Base-by-base conservation (phyloP, 2,329 filamentous ascomycete genomes). In the Trichophyton mentagrophytes region DNA sequence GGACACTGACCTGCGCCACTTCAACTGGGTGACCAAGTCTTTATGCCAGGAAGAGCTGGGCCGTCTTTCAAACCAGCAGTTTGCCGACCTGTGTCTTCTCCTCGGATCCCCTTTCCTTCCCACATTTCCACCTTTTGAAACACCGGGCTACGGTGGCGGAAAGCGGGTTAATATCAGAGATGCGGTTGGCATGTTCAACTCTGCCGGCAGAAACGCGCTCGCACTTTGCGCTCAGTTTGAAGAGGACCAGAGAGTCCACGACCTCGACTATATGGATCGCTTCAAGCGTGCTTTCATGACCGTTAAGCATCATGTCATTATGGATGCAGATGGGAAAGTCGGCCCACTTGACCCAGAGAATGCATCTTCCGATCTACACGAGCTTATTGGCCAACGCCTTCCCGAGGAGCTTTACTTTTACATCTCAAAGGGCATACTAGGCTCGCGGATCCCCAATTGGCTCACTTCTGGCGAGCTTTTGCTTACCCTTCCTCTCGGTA, bases 361-460 rank as follows among this genome's bases (percentile, higher is more conserved):
- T 60, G 82, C 90, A 20, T 91, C 93, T 1, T 82, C 82, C 53
- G 91, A 97, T 70, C 86, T 93, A 65, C 89, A 95, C 70, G 86
- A 92, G 69, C 91, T 96, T 70, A 83, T 96, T 64, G 90, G 90
- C n/a, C 83, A 95, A 62, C 87, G 91, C 62, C 79, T 99, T 3
- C 90, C 93, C 0, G 85, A 90, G 46, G 93, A 99, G 73, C 79
- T 97, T 17, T 91, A 92, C 71, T 88, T 90, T 72, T 97, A 97
- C 72, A 80, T 96, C 57, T 90, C 90, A 62, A 85, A 83, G 58
- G 93, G 90, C 38, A 77, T 96, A 49, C 84, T 97, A 65, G 85
- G 89, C 30, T 80, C 90, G 25, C 84, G 89, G 56, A 79, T 96
- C 42, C 81, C 95, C 11, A 89, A 87, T 71, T 92, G 86, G 81